Percentiles rank a stretch among this genome's conserved stretches.
Evolutionary conservation across 305 asterid species (phyloP).

Genomic region (Ilex paraguariensis): DNA sequence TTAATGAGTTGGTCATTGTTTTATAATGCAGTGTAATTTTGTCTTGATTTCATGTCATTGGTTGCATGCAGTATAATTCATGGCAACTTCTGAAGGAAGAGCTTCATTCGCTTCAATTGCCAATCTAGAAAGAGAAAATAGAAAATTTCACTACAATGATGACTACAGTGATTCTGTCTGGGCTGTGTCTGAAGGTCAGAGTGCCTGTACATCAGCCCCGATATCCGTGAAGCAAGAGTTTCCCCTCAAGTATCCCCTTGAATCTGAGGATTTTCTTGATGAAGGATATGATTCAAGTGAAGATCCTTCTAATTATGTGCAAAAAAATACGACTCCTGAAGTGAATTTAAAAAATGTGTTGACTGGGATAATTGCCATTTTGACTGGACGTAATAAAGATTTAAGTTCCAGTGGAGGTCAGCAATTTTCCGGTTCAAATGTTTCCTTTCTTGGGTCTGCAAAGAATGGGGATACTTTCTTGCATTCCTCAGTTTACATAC

Average conservation of each 20-base stretch:
- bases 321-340: slow-evolving; percentile 56
- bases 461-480: slow-evolving; percentile 81
- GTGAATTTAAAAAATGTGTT: slow-evolving; percentile 70
- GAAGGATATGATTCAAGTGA: slow-evolving; percentile 60
- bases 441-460: slow-evolving; percentile 78
- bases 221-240: slow-evolving; percentile 26
- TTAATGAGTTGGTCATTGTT: too few relatives aligned
- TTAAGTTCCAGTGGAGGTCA: slow-evolving; percentile 24
- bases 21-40: slow-evolving; percentile 3
- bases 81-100: slow-evolving; percentile 53
- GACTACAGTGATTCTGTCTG: slow-evolving; percentile 56
- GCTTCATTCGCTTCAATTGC: slow-evolving; percentile 57
- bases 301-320: slow-evolving; percentile 29
- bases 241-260: slow-evolving; percentile 42
- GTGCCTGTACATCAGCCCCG: not conserved
- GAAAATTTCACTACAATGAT: slow-evolving; percentile 52
- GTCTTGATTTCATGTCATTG: slow-evolving; percentile 7
- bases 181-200: slow-evolving; percentile 37
- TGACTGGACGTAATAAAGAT: slow-evolving; percentile 67
- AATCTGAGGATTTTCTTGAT: slow-evolving; percentile 43
- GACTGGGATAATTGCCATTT: slow-evolving; percentile 72
- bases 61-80: slow-evolving; percentile 16
- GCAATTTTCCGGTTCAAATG: slow-evolving; percentile 57
- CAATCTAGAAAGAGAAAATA: slow-evolving; percentile 41
- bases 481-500: slow-evolving; percentile 84